Conservation (phyloP, 306 rosid genomes). For the Vigna unguiculata region DNA sequence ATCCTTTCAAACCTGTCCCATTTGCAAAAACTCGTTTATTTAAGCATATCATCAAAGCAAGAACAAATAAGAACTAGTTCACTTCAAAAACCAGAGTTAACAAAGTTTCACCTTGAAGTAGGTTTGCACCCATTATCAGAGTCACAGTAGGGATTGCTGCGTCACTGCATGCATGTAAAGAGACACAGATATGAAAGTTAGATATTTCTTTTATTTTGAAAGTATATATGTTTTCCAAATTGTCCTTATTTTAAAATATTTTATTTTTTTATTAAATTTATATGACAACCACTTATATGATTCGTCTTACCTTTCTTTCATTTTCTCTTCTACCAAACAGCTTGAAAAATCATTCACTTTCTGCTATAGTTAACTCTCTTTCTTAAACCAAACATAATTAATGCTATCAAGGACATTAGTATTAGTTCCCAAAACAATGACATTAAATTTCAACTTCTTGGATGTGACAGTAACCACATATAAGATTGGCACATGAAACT, state of each 20-base stretch:
- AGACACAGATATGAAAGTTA: not conserved
- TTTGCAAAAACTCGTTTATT: not conserved
- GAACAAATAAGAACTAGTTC: not conserved
- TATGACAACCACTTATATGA: no score
- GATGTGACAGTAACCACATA: no score
- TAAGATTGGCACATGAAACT: no score
- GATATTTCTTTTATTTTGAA: not conserved
- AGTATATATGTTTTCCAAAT: no score
- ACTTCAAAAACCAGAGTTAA: not conserved
- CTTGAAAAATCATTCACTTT: no score
- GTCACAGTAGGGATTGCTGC: conserved; percentile 83
- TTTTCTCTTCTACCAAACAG: no score
- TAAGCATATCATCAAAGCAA: not conserved
- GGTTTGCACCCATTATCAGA: conserved; percentile 86
- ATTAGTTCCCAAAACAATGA: no score
- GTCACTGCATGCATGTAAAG: conserved; percentile 51
- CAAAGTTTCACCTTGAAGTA: conserved; percentile 61
- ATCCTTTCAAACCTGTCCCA: conserved; percentile 69
- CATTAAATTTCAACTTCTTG: no score
- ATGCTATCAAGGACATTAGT: not conserved
- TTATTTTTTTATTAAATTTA: no score
- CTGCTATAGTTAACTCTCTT: no score
- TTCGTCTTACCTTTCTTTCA: no score
- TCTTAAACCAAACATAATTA: not conserved
- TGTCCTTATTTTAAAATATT: no score